Base-by-base conservation (phyloP, 768 basidiomycete genomes). In the Xerocomus brunneocitrinus region DNA sequence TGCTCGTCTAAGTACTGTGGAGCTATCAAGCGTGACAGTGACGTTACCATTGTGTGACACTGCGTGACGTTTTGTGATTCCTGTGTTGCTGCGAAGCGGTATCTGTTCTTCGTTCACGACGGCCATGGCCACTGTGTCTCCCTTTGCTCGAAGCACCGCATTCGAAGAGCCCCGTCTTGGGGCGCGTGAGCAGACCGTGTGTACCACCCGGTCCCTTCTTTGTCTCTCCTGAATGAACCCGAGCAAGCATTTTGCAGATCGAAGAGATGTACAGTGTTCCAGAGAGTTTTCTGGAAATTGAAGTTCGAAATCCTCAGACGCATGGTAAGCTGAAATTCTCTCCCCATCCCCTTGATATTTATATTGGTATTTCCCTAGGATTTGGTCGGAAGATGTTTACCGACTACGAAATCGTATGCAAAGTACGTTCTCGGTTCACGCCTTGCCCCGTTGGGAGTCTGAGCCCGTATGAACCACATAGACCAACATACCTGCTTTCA, bases 401-500 rank as follows among this genome's bases (percentile, higher is more conserved):
- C 39, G 95, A 98, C 77, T 98, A 98, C 66, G 97, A 99, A 74
- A 87, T 99, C 53, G 87, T 98, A 42, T 97, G 93, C 80, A 94
- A 94, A 83, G 95, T 90, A 53, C 64, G 57, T 32, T 8, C 24
- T 42, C 47, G 6, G 10, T 38, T 39, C 41, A 40, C 34, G 2
- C 42, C 51, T 47, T 50, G 32, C 50, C 46, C 34, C 27, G 47
- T 34, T 32, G 44, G 31, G 49, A 25, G 43, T 34, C 50, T 59
- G 41, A 60, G 13, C 30, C 19, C 27, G 24, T 14, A 35, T 36
- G 12, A 24, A 28, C 13, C 9, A 49, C 47, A 10, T 58, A 97
- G 94, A 98, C 97, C 62, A 98, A 98, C 72, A 99, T 98, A 62
- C 97, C 95, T 32, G 95, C 95, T 0, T 99, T 99, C 79, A 97